Evolutionary conservation across 108 stramenopile species (phyloP).

Genomic region (Cyclotella choctawhatcheeana): DNA sequence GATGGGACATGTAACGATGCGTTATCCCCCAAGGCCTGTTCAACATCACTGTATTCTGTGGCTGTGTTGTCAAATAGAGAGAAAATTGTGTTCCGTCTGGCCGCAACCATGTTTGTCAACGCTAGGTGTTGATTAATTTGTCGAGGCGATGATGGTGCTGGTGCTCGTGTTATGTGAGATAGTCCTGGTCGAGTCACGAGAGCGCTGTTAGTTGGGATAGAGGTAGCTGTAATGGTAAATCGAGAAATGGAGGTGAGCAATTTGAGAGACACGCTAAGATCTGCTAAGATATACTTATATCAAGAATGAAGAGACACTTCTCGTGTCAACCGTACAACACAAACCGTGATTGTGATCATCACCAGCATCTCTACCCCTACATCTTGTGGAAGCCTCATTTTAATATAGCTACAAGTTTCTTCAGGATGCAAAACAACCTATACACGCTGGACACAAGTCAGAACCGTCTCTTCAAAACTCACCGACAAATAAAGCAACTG

Average conservation of each 20-base stretch:
- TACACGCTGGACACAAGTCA: no score
- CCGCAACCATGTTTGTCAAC: no score
- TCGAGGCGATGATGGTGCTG: not conserved
- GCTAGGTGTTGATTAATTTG: not conserved
- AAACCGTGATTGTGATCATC: no score
- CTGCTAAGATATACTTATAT: no score
- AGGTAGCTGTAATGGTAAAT: slow-evolving; percentile 28
- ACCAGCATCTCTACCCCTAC: no score
- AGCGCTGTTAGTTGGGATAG: slow-evolving; percentile 19
- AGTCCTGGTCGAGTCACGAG: slow-evolving; percentile 29
- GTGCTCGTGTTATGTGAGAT: not conserved
- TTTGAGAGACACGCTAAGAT: no score
- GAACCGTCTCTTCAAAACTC: slow-evolving; percentile 6
- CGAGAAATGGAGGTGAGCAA: not conserved
- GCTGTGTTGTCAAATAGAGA: slow-evolving; percentile 8
- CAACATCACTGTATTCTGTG: slow-evolving; percentile 9
- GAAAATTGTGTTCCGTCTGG: slow-evolving; percentile 1
- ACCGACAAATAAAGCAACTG: slow-evolving; percentile 25
- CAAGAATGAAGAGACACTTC: no score
- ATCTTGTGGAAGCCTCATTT: no score
- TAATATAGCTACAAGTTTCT: not conserved
- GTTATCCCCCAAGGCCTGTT: not conserved
- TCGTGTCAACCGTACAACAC: no score
- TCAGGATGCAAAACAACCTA: not conserved
- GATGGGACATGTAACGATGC: not conserved